phyloP scores from a whole-genome alignment of 106 monocot species.

The Platanthera zijinensis region DNA sequence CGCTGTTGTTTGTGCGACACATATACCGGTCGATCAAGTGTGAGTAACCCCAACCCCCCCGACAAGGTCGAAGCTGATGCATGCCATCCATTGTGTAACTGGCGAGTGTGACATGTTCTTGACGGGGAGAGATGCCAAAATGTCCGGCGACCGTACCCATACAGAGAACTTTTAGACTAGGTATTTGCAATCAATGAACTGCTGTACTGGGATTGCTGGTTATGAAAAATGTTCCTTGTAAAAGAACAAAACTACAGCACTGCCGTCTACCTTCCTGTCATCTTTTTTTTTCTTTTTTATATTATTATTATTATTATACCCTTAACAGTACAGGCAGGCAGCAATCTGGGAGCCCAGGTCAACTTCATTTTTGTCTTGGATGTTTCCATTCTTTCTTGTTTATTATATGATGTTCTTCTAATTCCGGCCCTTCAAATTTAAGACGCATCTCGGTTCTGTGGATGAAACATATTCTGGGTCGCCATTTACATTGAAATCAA shows the following conservation, averaged over 20 bases:
- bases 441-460: no score
- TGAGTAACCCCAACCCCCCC: not conserved
- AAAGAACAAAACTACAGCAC: not conserved
- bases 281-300: no score
- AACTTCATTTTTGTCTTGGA: no score
- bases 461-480: no score
- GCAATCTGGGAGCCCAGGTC: no score
- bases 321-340: no score
- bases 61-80: not conserved
- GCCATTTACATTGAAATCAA: no score
- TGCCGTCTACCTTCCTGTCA: not conserved
- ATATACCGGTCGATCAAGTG: slow-evolving; percentile 28
- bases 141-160: not conserved
- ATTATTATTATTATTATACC: no score
- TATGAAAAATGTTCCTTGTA: slow-evolving; percentile 1
- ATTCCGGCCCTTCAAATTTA: no score
- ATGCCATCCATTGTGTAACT: not conserved
- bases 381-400: no score
- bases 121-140: not conserved
- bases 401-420: no score
- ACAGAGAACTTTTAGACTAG: not conserved
- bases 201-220: not conserved
- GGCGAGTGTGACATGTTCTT: not conserved
- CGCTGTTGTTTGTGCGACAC: slow-evolving; percentile 19
- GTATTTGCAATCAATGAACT: not conserved